These are phyloP conservation scores for Malus hybrid DNA, from an alignment of 331 rosid genomes.

Conservation along the genomic window DNA sequence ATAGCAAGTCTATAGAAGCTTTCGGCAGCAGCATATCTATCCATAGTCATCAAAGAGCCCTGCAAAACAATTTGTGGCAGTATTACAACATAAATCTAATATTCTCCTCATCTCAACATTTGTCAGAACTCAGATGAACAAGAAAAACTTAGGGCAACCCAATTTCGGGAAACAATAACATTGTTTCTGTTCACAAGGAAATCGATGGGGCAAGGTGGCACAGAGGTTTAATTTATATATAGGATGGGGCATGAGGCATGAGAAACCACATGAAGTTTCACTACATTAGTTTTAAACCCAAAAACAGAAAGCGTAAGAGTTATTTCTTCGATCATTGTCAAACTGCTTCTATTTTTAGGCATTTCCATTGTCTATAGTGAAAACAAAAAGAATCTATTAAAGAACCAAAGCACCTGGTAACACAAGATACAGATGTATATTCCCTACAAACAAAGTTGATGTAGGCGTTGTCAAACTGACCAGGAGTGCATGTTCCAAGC, in stretches of 20 bases:
- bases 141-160: not conserved
- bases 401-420: not conserved
- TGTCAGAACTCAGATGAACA: not conserved
- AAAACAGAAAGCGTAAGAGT: not conserved
- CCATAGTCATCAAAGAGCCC: constrained; percentile 86
- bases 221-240: not conserved
- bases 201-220: no score
- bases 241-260: not conserved
- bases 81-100: not conserved
- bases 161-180: no score
- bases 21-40: constrained; percentile 93
- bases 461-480: constrained; percentile 35
- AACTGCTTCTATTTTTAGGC: not conserved
- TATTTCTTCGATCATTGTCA: not conserved
- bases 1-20: constrained; percentile 84
- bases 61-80: constrained; percentile 22
- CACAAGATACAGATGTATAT: not conserved
- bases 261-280: not conserved
- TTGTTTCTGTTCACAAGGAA: no score
- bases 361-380: not conserved
- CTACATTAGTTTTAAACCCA: not conserved
- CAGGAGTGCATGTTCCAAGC: constrained; percentile 89
- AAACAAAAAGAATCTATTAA: not conserved
- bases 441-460: not conserved
- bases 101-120: not conserved